Evolutionary conservation across 768 basidiomycete genomes (phyloP).

Genomic region (Coprinellus micaceus): DNA sequence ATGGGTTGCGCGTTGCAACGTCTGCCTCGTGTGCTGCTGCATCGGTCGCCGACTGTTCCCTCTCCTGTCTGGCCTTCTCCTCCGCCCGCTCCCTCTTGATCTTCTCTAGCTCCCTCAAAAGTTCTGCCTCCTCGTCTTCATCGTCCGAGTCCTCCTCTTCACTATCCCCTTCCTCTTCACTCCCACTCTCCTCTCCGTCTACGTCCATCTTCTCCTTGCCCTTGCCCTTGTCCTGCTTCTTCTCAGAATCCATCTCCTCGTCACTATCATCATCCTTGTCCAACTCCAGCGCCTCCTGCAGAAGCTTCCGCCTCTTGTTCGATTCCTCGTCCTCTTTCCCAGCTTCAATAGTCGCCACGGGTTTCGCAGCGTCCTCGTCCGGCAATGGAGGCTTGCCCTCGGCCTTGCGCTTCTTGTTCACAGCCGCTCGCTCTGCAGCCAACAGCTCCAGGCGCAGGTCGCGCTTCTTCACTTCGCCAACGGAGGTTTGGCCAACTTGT

Average conservation of each 20-base stretch:
- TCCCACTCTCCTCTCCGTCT: conserved; percentile 47
- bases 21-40: conserved; percentile 70
- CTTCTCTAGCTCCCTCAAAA: conserved; percentile 95
- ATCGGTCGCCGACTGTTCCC: conserved; percentile 60
- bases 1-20: conserved; percentile 83
- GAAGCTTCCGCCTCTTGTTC: conserved; percentile 80
- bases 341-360: not conserved
- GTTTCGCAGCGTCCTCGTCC: conserved; percentile 29
- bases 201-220: conserved; percentile 19
- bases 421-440: conserved; percentile 81
- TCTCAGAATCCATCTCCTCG: conserved; percentile 34
- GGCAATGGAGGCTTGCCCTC: conserved; percentile 62
- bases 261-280: conserved; percentile 84
- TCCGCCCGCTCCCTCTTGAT: conserved; percentile 95
- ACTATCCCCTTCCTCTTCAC: conserved; percentile 28
- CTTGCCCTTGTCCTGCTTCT: conserved; percentile 30
- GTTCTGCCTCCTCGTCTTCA: conserved; percentile 90
- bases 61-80: conserved; percentile 82
- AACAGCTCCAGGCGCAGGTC: conserved; percentile 84
- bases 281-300: conserved; percentile 82
- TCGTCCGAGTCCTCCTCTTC: conserved; percentile 64
- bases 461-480: conserved; percentile 67
- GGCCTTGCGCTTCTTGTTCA: conserved; percentile 89
- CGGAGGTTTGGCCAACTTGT: conserved; percentile 87
- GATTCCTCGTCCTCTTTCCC: conserved; percentile 47